These are phyloP conservation scores for Pleurostoma richardsiae DNA, from an alignment of 2,329 filamentous ascomycete species.

Conservation along the genomic window DNA sequence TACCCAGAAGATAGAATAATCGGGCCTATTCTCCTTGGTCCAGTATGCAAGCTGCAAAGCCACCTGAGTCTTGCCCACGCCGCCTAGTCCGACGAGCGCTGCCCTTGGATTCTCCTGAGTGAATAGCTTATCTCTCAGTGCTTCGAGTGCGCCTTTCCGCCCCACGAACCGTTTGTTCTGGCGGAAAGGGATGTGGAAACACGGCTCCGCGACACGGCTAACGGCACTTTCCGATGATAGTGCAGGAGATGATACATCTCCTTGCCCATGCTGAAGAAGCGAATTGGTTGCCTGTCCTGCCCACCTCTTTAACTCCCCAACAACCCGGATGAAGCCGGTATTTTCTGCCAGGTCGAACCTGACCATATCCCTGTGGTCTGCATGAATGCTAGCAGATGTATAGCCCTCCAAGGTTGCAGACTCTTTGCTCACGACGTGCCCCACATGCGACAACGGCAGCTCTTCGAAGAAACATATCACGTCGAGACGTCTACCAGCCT, in stretches of 20 bases:
- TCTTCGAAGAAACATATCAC: constrained; percentile 30
- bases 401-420: neutral
- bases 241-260: neutral
- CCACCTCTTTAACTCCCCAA: neutral
- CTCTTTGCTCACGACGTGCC: constrained; percentile 9
- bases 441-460: constrained; percentile 16
- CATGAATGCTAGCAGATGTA: neutral
- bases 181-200: constrained; percentile 10
- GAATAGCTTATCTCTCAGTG: constrained; percentile 19
- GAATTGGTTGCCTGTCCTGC: neutral
- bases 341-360: neutral
- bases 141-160: constrained; percentile 13
- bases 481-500: constrained; percentile 11
- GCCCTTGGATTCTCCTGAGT: constrained; percentile 11
- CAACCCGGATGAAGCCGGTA: neutral
- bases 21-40: constrained; percentile 22
- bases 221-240: neutral
- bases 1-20: constrained; percentile 38
- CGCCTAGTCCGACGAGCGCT: constrained; percentile 31
- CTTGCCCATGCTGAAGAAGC: neutral
- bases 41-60: constrained; percentile 32
- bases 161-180: constrained; percentile 19
- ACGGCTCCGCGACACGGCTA: neutral
- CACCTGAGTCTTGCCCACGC: constrained; percentile 34
- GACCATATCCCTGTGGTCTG: neutral